Percentiles rank a stretch among this genome's conserved stretches.
Conservation (phyloP, 73 alveolate genomes). For the Breviolum minutum region DNA sequence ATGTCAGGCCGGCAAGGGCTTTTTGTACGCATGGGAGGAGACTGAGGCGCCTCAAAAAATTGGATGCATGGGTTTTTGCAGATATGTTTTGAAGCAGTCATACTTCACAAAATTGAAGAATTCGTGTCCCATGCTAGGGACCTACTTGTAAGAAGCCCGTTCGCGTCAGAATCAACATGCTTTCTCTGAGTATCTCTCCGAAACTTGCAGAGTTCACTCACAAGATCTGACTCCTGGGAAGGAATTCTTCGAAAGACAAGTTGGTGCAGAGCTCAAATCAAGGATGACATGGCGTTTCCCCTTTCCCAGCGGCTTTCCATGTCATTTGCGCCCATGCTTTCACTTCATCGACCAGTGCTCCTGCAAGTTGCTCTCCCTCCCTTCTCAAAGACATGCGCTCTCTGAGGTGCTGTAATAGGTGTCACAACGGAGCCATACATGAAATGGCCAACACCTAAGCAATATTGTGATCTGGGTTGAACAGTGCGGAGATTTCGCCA, state of each 20-base stretch:
- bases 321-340: no score
- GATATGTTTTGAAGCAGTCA: background rate
- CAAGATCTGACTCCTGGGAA: background rate
- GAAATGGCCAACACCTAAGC: slow-evolving; percentile 44
- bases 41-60: slow-evolving; percentile 41
- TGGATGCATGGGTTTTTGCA: no score
- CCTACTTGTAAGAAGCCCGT: no score
- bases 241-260: slow-evolving; percentile 61
- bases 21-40: slow-evolving; percentile 41
- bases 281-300: background rate
- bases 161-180: no score
- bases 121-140: background rate
- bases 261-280: slow-evolving; percentile 34
- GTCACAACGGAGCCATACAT: slow-evolving; percentile 73
- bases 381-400: background rate
- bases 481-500: background rate
- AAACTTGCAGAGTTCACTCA: no score
- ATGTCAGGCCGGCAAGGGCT: slow-evolving; percentile 25
- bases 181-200: no score
- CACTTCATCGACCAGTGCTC: background rate
- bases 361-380: background rate
- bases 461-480: background rate
- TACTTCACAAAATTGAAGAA: background rate
- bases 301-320: no score
- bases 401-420: slow-evolving; percentile 54